phyloP scores from a whole-genome alignment of 108 stramenopile species.

The Nannochloropsis salina region DNA sequence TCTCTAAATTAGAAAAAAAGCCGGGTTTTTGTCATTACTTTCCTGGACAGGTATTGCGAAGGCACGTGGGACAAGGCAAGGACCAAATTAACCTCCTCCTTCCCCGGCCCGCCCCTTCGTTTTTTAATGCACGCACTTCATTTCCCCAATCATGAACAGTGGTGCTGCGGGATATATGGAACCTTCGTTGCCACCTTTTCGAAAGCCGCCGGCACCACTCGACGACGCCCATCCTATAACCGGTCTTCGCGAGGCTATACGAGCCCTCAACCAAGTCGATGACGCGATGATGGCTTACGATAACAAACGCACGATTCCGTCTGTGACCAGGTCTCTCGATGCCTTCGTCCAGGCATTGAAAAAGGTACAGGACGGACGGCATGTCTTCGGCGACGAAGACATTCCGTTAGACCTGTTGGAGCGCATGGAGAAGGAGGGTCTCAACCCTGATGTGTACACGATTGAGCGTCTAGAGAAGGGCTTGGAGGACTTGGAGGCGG shows the following conservation, averaged over 20 bases:
- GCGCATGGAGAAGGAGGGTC: neutral
- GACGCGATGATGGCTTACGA: constrained; percentile 1
- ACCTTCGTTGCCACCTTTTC: too few relatives aligned
- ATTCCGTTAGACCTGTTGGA: neutral
- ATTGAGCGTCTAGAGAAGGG: neutral
- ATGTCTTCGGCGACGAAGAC: neutral
- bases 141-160: too few relatives aligned
- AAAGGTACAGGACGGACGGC: constrained; percentile 16
- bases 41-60: too few relatives aligned
- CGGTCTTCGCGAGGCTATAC: neutral
- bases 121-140: too few relatives aligned
- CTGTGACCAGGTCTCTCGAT: neutral
- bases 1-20: too few relatives aligned
- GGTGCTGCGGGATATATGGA: too few relatives aligned
- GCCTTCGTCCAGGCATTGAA: neutral
- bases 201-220: neutral
- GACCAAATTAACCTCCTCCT: too few relatives aligned
- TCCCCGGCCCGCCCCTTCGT: too few relatives aligned
- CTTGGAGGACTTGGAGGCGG: neutral
- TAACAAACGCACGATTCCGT: neutral
- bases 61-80: too few relatives aligned
- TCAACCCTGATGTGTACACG: neutral
- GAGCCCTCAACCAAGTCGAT: neutral
- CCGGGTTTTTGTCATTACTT: too few relatives aligned
- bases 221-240: neutral